These are phyloP conservation scores for Carex scoparia DNA, from an alignment of 176 grass and related monocot genomes.

Conservation along the genomic window DNA sequence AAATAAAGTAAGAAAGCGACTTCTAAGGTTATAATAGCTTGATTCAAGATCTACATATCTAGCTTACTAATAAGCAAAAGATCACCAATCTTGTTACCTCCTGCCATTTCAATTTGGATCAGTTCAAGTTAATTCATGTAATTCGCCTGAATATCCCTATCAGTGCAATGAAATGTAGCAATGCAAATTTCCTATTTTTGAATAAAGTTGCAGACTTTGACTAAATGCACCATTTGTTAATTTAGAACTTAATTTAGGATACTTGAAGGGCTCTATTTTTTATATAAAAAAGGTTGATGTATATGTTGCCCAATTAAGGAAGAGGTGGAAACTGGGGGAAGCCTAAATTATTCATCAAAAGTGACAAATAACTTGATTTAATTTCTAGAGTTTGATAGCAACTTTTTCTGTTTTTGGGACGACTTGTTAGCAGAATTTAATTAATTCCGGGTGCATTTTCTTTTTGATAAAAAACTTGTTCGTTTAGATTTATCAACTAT, in stretches of 20 bases:
- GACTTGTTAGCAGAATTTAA: neutral
- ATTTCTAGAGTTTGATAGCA: neutral
- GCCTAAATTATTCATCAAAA: neutral
- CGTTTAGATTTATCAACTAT: neutral
- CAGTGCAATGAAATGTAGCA: neutral
- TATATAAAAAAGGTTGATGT: neutral
- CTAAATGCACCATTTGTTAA: neutral
- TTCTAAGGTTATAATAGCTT: neutral
- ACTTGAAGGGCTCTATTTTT: neutral
- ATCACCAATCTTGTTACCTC: neutral
- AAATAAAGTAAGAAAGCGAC: slow-evolving; percentile 26
- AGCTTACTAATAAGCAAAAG: slow-evolving; percentile 3
- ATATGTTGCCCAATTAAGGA: neutral
- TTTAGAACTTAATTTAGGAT: neutral
- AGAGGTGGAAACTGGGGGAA: neutral
- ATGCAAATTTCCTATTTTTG: neutral
- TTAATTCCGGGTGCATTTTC: neutral
- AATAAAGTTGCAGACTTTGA: neutral
- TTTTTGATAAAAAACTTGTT: neutral
- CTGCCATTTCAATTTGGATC: neutral
- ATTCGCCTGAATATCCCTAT: neutral
- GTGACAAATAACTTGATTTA: neutral
- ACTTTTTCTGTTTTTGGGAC: neutral
- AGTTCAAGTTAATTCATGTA: neutral
- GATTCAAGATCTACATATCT: slow-evolving; percentile 1